Evolutionary conservation across 1,284 basidiomycete species (phyloP).

Genomic region (Moesziomyces parantarcticus): DNA sequence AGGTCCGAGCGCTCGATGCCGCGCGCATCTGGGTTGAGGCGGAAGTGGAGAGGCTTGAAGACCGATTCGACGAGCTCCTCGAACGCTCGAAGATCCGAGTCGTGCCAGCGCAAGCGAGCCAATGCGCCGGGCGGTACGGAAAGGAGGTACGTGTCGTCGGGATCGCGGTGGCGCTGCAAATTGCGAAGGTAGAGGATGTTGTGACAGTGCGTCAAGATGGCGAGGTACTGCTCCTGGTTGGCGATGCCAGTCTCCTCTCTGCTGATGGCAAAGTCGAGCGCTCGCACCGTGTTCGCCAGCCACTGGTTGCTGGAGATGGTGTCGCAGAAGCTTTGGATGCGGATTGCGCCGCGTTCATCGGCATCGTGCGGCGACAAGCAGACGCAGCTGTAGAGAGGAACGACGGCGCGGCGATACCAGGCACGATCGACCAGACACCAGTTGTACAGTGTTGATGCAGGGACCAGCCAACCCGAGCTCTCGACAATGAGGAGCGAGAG

Average conservation of each 20-base stretch:
- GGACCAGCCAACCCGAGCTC: constrained; percentile 23
- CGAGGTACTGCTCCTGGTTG: constrained; percentile 35
- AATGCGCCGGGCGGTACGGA: constrained; percentile 26
- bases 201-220: constrained; percentile 31
- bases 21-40: constrained; percentile 21
- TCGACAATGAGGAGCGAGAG: constrained; percentile 27
- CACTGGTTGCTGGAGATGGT: constrained; percentile 30
- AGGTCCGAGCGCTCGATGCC: constrained; percentile 33
- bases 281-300: constrained; percentile 27
- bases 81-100: constrained; percentile 32
- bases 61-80: constrained; percentile 41
- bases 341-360: constrained; percentile 19
- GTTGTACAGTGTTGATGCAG: constrained; percentile 20
- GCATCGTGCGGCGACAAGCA: constrained; percentile 27
- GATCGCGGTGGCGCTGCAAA: constrained; percentile 25
- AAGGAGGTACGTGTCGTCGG: constrained; percentile 32
- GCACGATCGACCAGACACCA: constrained; percentile 30
- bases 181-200: constrained; percentile 46
- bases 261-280: constrained; percentile 43
- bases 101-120: constrained; percentile 32
- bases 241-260: constrained; percentile 33
- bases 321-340: constrained; percentile 39
- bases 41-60: constrained; percentile 43
- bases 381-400: constrained; percentile 34
- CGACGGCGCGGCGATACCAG: constrained; percentile 21